A percentile compares a stretch with the other conserved stretches of the same genome.
Conservation (phyloP, 495 filamentous ascomycete genomes). For the Aspergillus biplanus region DNA sequence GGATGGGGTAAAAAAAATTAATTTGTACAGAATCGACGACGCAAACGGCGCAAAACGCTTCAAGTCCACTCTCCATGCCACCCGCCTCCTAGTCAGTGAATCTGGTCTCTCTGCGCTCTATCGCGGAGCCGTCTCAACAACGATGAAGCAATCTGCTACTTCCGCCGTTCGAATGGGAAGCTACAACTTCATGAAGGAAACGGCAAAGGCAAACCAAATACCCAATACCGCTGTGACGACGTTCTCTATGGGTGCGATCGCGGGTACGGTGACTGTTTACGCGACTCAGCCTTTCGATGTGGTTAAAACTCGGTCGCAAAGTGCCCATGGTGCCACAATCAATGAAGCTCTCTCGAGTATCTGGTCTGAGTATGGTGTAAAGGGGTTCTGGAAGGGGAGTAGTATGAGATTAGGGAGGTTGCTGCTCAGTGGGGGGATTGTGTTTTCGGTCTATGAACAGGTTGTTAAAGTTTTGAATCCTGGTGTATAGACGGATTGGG, state of each 20-base stretch:
- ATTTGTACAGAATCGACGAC: constrained; percentile 64
- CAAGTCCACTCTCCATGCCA: constrained; percentile 53
- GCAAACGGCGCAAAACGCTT: constrained; percentile 56
- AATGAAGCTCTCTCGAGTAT: constrained; percentile 56
- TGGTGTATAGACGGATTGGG: neutral
- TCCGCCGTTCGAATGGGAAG: constrained; percentile 67
- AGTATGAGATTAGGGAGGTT: constrained; percentile 67
- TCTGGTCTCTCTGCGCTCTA: constrained; percentile 60
- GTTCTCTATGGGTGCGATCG: constrained; percentile 63
- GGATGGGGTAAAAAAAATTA: too few relatives aligned
- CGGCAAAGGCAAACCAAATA: constrained; percentile 46
- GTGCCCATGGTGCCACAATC: constrained; percentile 52
- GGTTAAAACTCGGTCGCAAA: constrained; percentile 67
- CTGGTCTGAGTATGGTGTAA: constrained; percentile 56
- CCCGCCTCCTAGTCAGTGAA: constrained; percentile 48
- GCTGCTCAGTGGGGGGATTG: constrained; percentile 65
- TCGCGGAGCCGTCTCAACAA: constrained; percentile 62
- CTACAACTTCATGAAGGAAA: constrained; percentile 71
- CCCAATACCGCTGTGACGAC: constrained; percentile 49
- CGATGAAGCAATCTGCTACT: constrained; percentile 67
- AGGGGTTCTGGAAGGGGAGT: constrained; percentile 68
- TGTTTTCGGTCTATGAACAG: constrained; percentile 67
- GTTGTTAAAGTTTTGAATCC: constrained; percentile 24
- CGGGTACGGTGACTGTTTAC: constrained; percentile 63
- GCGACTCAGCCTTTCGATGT: constrained; percentile 71